These are phyloP conservation scores for Hymenoscyphus occultus DNA, from an alignment of 2,329 filamentous ascomycete species.

Conservation along the genomic window DNA sequence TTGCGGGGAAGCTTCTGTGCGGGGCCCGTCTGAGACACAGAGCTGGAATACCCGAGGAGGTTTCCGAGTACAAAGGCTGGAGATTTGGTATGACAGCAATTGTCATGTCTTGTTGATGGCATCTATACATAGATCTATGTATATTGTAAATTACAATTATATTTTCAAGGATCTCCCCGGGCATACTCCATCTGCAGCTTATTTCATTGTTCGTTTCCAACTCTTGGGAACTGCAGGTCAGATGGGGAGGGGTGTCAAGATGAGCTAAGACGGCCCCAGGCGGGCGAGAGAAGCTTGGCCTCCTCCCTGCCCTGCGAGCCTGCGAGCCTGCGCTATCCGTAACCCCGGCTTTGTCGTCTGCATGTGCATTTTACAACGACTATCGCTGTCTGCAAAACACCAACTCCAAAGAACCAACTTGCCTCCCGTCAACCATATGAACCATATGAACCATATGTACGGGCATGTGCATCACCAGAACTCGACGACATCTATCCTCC, in stretches of 20 bases:
- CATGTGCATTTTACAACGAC: background rate
- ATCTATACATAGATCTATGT: too few relatives aligned
- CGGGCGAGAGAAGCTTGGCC: background rate
- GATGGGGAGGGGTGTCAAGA: background rate
- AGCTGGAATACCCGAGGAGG: background rate
- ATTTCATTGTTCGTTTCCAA: background rate
- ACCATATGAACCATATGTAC: background rate
- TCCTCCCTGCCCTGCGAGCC: background rate
- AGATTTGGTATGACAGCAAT: background rate
- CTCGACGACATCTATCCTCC: background rate
- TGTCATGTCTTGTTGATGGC: too few relatives aligned
- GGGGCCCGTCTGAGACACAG: background rate
- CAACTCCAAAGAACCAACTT: background rate
- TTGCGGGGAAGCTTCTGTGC: slow-evolving; percentile 1
- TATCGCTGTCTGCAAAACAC: background rate
- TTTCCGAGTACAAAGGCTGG: background rate
- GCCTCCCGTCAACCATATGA: too few relatives aligned
- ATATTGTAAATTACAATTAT: background rate
- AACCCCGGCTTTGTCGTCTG: background rate
- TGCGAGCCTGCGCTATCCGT: background rate
- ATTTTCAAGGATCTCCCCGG: background rate
- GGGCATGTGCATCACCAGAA: background rate
- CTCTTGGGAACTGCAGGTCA: too few relatives aligned
- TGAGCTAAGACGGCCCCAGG: background rate
- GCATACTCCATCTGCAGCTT: background rate